Conservation (phyloP, 148 eudicot species). For the Dysphania ambrosioides region DNA sequence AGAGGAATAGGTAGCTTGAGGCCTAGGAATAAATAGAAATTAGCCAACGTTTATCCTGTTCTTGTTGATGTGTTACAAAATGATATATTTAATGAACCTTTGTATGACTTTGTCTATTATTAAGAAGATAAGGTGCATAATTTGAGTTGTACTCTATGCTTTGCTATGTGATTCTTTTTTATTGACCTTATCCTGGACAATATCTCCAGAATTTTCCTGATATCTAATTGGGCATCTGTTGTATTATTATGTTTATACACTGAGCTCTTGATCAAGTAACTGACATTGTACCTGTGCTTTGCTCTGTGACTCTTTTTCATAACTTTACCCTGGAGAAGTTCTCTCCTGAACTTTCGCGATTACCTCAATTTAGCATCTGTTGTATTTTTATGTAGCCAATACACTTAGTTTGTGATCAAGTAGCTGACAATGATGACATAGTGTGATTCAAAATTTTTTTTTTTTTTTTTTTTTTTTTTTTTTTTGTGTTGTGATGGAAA, state of each 20-base stretch:
- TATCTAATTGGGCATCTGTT: background rate
- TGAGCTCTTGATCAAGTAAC: too few species aligned
- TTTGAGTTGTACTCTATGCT: background rate
- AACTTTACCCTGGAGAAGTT: background rate
- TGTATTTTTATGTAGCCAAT: background rate
- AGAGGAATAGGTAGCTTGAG: too few species aligned
- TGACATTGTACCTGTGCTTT: background rate
- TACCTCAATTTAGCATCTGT: background rate
- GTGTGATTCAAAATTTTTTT: too few species aligned
- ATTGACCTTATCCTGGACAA: background rate
- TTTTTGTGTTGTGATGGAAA: too few species aligned
- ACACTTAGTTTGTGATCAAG: background rate
- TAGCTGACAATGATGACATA: background rate
- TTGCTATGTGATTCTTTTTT: background rate
- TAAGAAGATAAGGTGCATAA: background rate
- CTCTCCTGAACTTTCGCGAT: background rate
- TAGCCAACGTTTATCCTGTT: too few species aligned
- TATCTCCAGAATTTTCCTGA: background rate
- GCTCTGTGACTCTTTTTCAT: background rate
- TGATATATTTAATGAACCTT: background rate
- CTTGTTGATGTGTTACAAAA: too few species aligned
- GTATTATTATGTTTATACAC: background rate
- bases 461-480: too few species aligned
- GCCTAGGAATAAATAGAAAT: too few species aligned
- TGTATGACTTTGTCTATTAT: background rate